phyloP scores from a whole-genome alignment of 1,284 basidiomycete species.

The Pseudozyma pruni region DNA sequence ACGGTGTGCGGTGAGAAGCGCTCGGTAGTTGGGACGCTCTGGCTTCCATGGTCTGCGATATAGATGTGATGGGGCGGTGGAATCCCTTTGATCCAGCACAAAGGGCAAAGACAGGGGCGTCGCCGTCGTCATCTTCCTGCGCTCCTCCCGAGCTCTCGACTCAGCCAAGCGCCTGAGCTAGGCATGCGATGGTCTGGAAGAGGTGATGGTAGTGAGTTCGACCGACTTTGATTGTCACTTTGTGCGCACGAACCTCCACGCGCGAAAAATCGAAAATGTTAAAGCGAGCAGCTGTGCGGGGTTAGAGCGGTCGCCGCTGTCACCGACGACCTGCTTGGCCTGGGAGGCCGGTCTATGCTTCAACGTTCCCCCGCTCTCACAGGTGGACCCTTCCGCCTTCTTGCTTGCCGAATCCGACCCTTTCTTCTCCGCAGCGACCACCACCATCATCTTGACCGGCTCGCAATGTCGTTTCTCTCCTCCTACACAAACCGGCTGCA shows the following conservation, averaged over 20 bases:
- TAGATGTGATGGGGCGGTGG: slow-evolving; percentile 1
- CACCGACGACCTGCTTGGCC: background rate
- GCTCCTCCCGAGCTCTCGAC: background rate
- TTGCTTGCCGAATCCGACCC: slow-evolving; percentile 1
- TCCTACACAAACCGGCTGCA: slow-evolving; percentile 18
- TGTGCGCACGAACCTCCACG: slow-evolving; percentile 14
- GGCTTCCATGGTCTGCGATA: slow-evolving; percentile 22
- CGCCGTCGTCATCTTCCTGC: slow-evolving; percentile 23
- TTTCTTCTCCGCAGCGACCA: background rate
- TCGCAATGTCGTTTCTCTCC: slow-evolving; percentile 20
- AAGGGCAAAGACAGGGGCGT: slow-evolving; percentile 32
- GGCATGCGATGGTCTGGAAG: background rate
- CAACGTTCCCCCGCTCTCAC: background rate
- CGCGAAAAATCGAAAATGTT: background rate
- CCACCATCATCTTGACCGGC: background rate
- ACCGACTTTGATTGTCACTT: slow-evolving; percentile 16
- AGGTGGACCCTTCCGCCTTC: slow-evolving; percentile 4
- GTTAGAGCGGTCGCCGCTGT: background rate
- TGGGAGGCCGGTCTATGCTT: background rate
- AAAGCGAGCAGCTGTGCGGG: background rate
- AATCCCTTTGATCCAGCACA: slow-evolving; percentile 17
- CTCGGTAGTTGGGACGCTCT: slow-evolving; percentile 37
- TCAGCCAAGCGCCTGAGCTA: background rate
- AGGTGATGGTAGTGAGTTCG: background rate
- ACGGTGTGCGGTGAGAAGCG: slow-evolving; percentile 13